These are phyloP conservation scores for Ophiostoma piceae DNA, from an alignment of 2,329 filamentous ascomycete genomes.

Conservation along the genomic window DNA sequence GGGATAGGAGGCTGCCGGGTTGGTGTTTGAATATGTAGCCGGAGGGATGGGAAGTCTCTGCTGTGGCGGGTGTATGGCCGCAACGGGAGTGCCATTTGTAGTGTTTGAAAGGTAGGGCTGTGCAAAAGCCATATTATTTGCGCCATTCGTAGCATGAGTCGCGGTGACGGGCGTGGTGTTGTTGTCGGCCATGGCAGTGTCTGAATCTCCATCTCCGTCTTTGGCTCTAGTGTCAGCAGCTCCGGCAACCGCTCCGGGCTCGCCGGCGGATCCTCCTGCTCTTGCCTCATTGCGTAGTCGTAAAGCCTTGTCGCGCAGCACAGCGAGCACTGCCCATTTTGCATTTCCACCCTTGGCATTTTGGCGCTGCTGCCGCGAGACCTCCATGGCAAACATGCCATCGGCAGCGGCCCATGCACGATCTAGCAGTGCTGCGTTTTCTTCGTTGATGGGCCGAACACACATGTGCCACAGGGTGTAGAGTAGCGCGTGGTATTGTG, in stretches of 20 bases:
- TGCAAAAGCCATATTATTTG: background rate
- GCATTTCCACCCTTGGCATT: constrained; percentile 22
- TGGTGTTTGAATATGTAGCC: background rate
- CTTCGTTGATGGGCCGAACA: constrained; percentile 33
- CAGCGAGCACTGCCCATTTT: constrained; percentile 34
- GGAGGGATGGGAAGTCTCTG: background rate
- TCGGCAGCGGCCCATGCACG: constrained; percentile 36
- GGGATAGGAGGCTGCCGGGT: background rate
- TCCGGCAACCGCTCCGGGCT: background rate
- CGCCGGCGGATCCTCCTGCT: background rate
- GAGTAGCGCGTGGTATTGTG: constrained; percentile 42
- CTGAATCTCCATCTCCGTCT: background rate
- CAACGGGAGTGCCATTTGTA: background rate
- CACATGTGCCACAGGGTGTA: constrained; percentile 43
- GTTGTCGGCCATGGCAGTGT: background rate
- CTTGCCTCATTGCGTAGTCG: constrained; percentile 24
- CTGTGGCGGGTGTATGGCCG: background rate
- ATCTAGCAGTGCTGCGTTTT: constrained; percentile 23
- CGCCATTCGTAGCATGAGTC: background rate
- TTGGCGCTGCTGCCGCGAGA: constrained; percentile 22
- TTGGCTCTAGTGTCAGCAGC: background rate
- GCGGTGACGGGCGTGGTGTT: too few species aligned
- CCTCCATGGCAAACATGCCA: constrained; percentile 25
- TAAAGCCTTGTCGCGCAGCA: constrained; percentile 33
- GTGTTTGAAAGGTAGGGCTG: background rate